phyloP scores from a whole-genome alignment of 2,329 filamentous ascomycete genomes.

The Trichoderma sp. region DNA sequence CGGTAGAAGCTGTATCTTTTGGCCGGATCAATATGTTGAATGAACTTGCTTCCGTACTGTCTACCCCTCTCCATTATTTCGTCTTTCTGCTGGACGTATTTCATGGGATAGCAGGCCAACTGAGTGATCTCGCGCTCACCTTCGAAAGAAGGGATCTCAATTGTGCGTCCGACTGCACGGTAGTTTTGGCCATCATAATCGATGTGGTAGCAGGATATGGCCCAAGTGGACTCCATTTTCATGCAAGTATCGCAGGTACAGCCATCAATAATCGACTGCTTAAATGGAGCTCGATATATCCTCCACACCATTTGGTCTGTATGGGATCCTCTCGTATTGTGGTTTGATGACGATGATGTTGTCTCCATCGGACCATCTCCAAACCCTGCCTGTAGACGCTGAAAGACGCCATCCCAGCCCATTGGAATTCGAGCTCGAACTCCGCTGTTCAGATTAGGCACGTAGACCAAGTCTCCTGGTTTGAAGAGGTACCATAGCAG shows the following conservation, averaged over 20 bases:
- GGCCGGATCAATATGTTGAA: neutral
- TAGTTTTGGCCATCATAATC: conserved; percentile 21
- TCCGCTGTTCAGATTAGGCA: conserved; percentile 2
- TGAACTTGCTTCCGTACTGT: neutral
- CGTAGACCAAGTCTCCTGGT: neutral
- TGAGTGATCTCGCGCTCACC: conserved; percentile 16
- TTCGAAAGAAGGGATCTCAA: conserved; percentile 6
- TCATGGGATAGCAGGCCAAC: conserved; percentile 14
- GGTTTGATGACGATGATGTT: neutral
- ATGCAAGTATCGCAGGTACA: neutral
- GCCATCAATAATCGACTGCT: neutral
- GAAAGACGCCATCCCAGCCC: conserved; percentile 10
- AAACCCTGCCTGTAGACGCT: neutral
- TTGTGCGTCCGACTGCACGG: neutral
- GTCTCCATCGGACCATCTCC: neutral
- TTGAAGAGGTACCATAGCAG: conserved; percentile 19
- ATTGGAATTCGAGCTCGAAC: conserved; percentile 1
- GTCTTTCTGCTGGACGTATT: conserved; percentile 9
- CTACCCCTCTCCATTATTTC: conserved; percentile 8
- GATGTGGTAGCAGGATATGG: conserved; percentile 12
- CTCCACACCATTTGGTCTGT: conserved; percentile 16
- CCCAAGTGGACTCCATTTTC: neutral
- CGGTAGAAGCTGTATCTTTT: conserved; percentile 12
- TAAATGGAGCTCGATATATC: neutral
- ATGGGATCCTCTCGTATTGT: neutral